Base-by-base conservation (phyloP, 192 early-diverging fungal genomes). In the Physocladia obscura region DNA sequence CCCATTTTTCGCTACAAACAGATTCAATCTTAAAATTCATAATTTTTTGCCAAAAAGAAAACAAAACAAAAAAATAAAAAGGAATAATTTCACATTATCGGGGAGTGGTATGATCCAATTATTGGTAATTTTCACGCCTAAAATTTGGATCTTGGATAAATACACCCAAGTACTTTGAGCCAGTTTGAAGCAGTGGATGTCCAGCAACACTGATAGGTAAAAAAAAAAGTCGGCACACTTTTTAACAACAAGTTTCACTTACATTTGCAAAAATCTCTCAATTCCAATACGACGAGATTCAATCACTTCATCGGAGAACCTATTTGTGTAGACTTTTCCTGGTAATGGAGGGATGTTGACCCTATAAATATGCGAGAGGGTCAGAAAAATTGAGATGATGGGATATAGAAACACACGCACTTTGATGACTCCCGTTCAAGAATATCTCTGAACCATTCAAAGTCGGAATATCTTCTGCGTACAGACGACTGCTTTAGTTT, bases 371-470 rank as follows among this genome's bases (percentile, higher is more conserved):
- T 29, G 27, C 24, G 29, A 1, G 11, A 32, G 37, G 39, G n/a
- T 22, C 5, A 48, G 47, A 32, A 60, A n/a, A 60, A 60, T 60
- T 60, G n/a, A 5, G 58, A 17, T 56, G 17, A 15, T 11, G 5
- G 3, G 13, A 19, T 58, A 5, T 6, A 39, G 31, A 26, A 67
- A 22, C 8, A 13, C 21, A 26, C 34, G 11, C 15, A 80, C 77
- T 79, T 82, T 57, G 90, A 84, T 19, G 86, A 88, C 78, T 99
- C 95, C 26, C 93, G 81, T 76, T 96, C 94, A 56, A 99, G 81
- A 57, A 90, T 90, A 77, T 99, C 94, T 49, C 91, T 81, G 81
- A 97, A 93, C 97, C 97, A 99, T 80, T 98, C 97, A 79, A 99
- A 99, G 67, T 99, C 97, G 74, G 90, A 92, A 81, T 97, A 99